A percentile compares a stretch with the other conserved stretches of the same genome.
These are phyloP conservation scores for Allomyces arbusculus DNA, from an alignment of 192 early-diverging fungal species.

Conservation along the genomic window DNA sequence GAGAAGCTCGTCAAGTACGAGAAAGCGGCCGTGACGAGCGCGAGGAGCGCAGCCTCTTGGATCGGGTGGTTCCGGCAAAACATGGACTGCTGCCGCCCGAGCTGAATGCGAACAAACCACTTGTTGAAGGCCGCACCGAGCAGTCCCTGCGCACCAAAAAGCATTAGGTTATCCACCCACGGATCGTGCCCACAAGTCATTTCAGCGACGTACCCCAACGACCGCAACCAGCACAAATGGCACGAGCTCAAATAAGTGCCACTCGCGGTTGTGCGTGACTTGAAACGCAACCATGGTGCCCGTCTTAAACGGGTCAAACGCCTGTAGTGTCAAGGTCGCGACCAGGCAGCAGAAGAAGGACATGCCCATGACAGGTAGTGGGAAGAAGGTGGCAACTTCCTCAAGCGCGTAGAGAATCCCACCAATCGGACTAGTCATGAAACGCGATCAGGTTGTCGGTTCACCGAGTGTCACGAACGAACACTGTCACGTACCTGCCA, in stretches of 20 bases:
- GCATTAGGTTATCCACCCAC: background rate
- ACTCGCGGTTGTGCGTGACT: constrained; percentile 73
- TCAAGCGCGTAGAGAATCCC: constrained; percentile 59
- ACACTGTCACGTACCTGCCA: constrained; percentile 66
- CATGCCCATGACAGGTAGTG: constrained; percentile 85
- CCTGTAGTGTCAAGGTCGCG: constrained; percentile 73
- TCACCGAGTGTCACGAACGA: background rate
- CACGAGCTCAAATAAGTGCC: constrained; percentile 82
- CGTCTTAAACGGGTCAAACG: constrained; percentile 84
- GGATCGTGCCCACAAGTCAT: too few species aligned
- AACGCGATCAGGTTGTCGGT: background rate
- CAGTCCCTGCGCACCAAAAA: background rate
- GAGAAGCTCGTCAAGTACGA: constrained; percentile 45
- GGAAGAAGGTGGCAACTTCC: constrained; percentile 90
- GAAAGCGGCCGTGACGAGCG: constrained; percentile 39
- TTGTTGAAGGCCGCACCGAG: background rate
- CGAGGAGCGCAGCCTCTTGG: constrained; percentile 38
- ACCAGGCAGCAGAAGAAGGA: constrained; percentile 95
- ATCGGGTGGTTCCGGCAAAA: background rate
- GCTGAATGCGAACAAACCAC: background rate
- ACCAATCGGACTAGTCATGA: constrained; percentile 19
- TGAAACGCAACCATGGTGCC: constrained; percentile 96
- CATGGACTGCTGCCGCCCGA: background rate
- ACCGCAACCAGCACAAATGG: constrained; percentile 58
- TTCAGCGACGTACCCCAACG: constrained; percentile 40